Conservation (phyloP, 768 basidiomycete species). For the Clavaria fumosa region DNA sequence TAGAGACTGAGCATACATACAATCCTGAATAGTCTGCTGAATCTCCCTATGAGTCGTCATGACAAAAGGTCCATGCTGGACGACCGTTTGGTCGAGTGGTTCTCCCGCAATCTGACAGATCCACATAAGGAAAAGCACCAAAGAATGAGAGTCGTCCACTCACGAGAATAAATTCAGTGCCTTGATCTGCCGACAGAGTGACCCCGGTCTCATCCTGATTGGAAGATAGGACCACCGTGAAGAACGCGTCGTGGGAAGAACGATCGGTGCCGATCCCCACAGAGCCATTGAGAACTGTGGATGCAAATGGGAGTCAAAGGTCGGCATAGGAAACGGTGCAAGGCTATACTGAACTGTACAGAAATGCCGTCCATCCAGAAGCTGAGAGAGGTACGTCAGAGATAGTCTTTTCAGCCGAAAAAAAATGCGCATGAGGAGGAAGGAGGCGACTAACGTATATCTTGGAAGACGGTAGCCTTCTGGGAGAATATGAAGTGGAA, state of each 20-base stretch:
- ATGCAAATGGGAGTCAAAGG: slow-evolving; percentile 2
- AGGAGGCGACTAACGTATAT: slow-evolving; percentile 41
- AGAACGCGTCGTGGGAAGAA: slow-evolving; percentile 37
- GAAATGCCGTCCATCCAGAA: slow-evolving; percentile 78
- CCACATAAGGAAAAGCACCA: slow-evolving; percentile 5
- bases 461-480: slow-evolving; percentile 60
- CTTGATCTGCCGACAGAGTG: slow-evolving; percentile 40
- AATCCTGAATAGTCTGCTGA: slow-evolving; percentile 68
- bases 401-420: slow-evolving; percentile 4
- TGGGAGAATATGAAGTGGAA: slow-evolving; percentile 62
- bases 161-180: slow-evolving; percentile 66
- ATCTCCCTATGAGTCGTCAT: slow-evolving; percentile 75
- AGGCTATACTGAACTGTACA: slow-evolving; percentile 46
- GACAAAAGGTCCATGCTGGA: slow-evolving; percentile 82
- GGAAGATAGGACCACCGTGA: slow-evolving; percentile 75
- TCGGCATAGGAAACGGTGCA: neutral
- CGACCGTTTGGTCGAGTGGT: slow-evolving; percentile 76
- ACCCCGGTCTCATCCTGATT: slow-evolving; percentile 50
- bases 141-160: slow-evolving; percentile 10
- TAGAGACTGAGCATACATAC: too few species aligned
- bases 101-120: slow-evolving; percentile 57
- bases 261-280: slow-evolving; percentile 41
- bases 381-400: too few species aligned
- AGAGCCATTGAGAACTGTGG: slow-evolving; percentile 48
- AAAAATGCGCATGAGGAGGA: slow-evolving; percentile 1